Percentiles rank a stretch among this genome's conserved stretches.
Conservation (phyloP, 768 basidiomycete species). For the Omphalotus guepiniiformis region DNA sequence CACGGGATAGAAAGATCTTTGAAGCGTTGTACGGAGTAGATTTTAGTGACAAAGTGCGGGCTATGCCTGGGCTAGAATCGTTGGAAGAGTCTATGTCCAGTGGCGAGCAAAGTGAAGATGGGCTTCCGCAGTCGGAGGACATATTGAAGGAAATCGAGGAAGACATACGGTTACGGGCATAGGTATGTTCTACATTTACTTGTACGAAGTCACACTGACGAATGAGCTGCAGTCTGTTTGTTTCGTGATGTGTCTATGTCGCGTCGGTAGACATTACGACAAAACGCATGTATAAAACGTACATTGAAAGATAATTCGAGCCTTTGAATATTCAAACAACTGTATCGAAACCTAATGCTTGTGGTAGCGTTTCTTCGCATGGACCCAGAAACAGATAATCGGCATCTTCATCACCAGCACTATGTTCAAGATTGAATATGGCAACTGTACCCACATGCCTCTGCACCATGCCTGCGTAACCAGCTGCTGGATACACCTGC, state of each 20-base stretch:
- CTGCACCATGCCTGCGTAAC: conserved; percentile 28
- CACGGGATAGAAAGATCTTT: conserved; percentile 39
- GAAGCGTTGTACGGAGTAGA: conserved; percentile 53
- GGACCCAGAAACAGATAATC: conserved; percentile 49
- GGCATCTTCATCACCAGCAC: conserved; percentile 33
- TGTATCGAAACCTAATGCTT: conserved; percentile 2
- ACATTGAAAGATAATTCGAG: no score
- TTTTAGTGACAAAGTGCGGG: conserved; percentile 13
- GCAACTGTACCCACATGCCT: conserved; percentile 32
- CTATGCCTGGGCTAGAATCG: conserved; percentile 43
- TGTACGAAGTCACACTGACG: no score
- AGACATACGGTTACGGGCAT: no score
- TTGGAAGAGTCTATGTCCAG: no score
- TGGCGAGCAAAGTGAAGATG: neutral
- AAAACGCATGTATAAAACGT: no score
- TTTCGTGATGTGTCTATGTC: no score
- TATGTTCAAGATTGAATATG: conserved; percentile 35
- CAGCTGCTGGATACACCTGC: conserved; percentile 33
- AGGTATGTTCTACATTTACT: no score
- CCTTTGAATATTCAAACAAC: no score
- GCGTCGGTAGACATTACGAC: no score
- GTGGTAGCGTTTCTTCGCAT: conserved; percentile 22
- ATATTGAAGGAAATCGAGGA: neutral
- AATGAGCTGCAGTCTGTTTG: no score
- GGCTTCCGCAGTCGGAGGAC: conserved; percentile 1